Conservation (phyloP, 805 yeast species). For the Starmerella sirachaensis region DNA sequence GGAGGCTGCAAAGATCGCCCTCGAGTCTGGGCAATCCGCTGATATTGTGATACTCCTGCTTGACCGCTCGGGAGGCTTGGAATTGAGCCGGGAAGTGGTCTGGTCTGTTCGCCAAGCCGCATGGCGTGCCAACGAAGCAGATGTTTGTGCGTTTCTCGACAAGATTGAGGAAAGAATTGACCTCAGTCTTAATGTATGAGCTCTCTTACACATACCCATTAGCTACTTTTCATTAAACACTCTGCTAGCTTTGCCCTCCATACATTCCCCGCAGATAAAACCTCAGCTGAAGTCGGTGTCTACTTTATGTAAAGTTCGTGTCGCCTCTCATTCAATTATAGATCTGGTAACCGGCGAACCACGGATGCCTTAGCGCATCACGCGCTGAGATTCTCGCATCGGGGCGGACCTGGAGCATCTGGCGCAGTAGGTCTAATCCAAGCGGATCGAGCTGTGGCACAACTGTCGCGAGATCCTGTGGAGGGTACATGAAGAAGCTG, state of each 20-base stretch:
- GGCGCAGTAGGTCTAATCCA: constrained; percentile 55
- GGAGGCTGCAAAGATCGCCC: constrained; percentile 11
- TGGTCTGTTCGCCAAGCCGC: constrained; percentile 8
- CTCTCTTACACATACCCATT: too few relatives aligned
- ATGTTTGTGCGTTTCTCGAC: constrained; percentile 5
- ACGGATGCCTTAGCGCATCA: constrained; percentile 49
- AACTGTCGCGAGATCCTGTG: constrained; percentile 67
- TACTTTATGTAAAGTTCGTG: too few relatives aligned
- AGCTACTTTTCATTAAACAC: too few relatives aligned
- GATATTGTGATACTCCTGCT: constrained; percentile 8
- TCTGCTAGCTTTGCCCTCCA: neutral
- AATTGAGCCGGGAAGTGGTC: constrained; percentile 3
- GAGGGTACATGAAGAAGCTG: constrained; percentile 73
- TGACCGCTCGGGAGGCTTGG: constrained; percentile 1
- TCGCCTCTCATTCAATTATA: too few relatives aligned
- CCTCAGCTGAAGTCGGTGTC: neutral
- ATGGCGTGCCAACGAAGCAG: neutral
- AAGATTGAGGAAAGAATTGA: too few relatives aligned
- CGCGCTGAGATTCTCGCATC: constrained; percentile 42
- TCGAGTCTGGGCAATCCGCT: constrained; percentile 10
- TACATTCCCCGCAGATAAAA: neutral
- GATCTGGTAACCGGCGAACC: constrained; percentile 56
- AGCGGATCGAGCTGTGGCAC: constrained; percentile 58
- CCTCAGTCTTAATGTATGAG: too few relatives aligned
- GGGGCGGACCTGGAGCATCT: constrained; percentile 42